Base-by-base conservation (phyloP, 805 yeast genomes). In the Lipomyces oligophaga region DNA sequence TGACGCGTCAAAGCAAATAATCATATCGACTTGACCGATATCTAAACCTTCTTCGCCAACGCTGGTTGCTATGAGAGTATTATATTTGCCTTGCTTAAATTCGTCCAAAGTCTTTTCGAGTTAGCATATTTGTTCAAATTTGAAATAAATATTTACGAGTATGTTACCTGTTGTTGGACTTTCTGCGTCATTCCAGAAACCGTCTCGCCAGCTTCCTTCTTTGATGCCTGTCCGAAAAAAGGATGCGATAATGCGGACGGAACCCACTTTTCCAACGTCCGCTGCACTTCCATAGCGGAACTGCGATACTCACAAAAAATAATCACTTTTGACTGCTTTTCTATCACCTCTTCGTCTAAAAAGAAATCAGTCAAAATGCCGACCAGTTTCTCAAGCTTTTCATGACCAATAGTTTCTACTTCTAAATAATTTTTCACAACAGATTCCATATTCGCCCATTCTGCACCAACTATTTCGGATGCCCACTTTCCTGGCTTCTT, bases 11-110 rank as follows among this genome's bases (percentile, higher is more conserved):
- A 80, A 93, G 62, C 96, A 89, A 5, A 93, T 74, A 57, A 93
- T 90, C 58, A 93, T 63, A 65, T 93, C 98, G 43, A 93, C 99
- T 63, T 94, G 97, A 26, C 98, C 98, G 56, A 93, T 94, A 70
- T 93, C 98, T 55, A 93, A 73, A 36, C 99, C 99, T 71, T 93
- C 99, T 64, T 93, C 99, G 38, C 97, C 99, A 61, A 93, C 90
- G 0, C 96, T 88, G 0, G 99, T 93, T 3, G 97, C 96, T 4
- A 93, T 96, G 18, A 93, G 68, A 6, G 86, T 79, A 61, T 93
- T 94, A 59, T 78, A 77, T 1, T 66, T 71, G 5, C 95, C 96
- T 0, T 65, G 60, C 58, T 82, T 85, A 67, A 93, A 93, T 47
- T 80, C 72, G 25, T 75, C 74, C 24, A 93, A 81, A 8, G 47